phyloP scores from a whole-genome alignment of 306 rosid species.

The Dryas octopetala region DNA sequence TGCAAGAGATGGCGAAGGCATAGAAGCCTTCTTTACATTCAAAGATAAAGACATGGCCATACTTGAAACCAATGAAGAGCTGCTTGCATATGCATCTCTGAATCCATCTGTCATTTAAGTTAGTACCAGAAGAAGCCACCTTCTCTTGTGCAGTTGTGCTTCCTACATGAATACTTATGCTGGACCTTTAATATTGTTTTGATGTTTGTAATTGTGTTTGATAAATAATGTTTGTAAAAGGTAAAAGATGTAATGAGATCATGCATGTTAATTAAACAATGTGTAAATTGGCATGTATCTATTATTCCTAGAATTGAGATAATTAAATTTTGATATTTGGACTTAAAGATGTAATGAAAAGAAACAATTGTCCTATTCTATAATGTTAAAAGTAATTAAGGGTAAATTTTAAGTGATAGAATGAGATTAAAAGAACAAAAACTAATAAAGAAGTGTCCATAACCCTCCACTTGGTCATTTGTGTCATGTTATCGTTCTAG shows the following conservation, averaged over 20 bases:
- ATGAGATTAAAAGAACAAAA: too few relatives aligned
- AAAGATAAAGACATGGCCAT: conserved; percentile 8
- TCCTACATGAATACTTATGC: background rate
- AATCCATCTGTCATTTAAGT: conserved; percentile 17
- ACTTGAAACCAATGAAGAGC: conserved; percentile 16
- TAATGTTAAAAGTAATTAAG: background rate
- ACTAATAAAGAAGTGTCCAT: too few relatives aligned
- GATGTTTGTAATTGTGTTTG: background rate
- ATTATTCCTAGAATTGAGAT: too few relatives aligned
- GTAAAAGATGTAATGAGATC: too few relatives aligned
- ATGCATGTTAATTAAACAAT: too few relatives aligned
- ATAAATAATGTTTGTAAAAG: background rate
- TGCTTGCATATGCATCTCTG: conserved; percentile 18
- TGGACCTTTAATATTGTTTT: conserved; percentile 4
- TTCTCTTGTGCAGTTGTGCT: background rate
- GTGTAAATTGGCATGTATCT: too few relatives aligned
- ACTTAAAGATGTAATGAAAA: too few relatives aligned
- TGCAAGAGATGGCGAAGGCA: conserved; percentile 23
- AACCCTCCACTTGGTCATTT: too few relatives aligned
- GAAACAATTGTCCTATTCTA: too few relatives aligned
- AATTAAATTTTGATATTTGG: too few relatives aligned
- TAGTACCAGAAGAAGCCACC: background rate
- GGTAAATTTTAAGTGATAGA: too few relatives aligned
- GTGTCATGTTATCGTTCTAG: too few relatives aligned
- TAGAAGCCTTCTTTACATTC: conserved; percentile 12